Conservation (phyloP, 257 asterid species). For the Linaria vulgaris region DNA sequence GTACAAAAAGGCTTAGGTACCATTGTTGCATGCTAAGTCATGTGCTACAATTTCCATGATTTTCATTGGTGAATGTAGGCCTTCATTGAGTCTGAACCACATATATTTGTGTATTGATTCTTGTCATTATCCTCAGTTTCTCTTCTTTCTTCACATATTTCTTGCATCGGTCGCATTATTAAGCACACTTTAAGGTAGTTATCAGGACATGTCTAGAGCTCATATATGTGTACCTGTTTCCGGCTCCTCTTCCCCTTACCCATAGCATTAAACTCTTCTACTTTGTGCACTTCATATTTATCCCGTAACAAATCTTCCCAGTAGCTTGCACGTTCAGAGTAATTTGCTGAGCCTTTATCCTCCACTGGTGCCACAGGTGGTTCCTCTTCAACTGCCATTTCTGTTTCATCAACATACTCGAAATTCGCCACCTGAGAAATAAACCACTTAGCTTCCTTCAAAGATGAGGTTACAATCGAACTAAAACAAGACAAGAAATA, state of each 20-base stretch:
- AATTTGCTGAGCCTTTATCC: constrained; percentile 54
- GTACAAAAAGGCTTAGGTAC: too few species aligned
- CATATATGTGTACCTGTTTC: constrained; percentile 55
- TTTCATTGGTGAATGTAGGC: too few species aligned
- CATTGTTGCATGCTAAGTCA: too few species aligned
- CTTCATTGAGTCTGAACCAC: too few species aligned
- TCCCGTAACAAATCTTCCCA: constrained; percentile 95
- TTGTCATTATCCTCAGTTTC: too few species aligned
- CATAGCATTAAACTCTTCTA: constrained; percentile 84
- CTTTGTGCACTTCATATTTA: constrained; percentile 78
- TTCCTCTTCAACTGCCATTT: constrained; percentile 76
- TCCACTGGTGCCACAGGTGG: constrained; percentile 53
- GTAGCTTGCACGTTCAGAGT: constrained; percentile 66
- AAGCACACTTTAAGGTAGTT: constrained; percentile 20
- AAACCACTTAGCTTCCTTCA: constrained; percentile 22
- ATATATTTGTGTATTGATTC: not conserved
- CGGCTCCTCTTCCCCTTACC: constrained; percentile 98
- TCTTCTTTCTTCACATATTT: constrained; percentile 1
- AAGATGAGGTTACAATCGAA: not conserved
- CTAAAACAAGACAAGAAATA: constrained; percentile 17
- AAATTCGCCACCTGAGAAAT: constrained; percentile 86
- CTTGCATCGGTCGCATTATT: constrained; percentile 1
- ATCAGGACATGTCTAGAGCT: constrained; percentile 1
- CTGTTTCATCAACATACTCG: constrained; percentile 81
- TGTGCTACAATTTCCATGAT: too few species aligned